phyloP scores from a whole-genome alignment of 192 early-diverging fungal genomes.

The Phycomyces nitens region DNA sequence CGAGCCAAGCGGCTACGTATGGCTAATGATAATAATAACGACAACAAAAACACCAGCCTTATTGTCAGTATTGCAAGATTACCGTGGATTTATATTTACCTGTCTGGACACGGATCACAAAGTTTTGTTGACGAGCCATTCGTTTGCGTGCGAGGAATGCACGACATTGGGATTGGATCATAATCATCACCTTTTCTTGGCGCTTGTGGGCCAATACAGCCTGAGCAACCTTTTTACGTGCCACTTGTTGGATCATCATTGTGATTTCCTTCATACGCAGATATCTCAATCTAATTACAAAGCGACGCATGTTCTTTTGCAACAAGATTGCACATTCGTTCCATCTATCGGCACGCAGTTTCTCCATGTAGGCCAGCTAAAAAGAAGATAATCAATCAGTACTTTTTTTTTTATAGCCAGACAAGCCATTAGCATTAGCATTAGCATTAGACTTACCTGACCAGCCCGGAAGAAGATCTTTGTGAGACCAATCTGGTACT shows the following conservation, averaged over 20 bases:
- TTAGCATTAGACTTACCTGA: conserved; percentile 47
- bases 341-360: conserved; percentile 80
- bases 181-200: conserved; percentile 63
- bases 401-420: too few species aligned
- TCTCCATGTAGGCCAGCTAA: conserved; percentile 78
- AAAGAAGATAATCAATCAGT: too few species aligned
- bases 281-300: conserved; percentile 62
- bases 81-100: too few species aligned
- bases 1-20: conserved; percentile 68
- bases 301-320: conserved; percentile 82
- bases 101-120: conserved; percentile 64
- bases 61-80: neutral
- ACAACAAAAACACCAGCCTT: neutral
- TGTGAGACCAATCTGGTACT: conserved; percentile 89
- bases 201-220: conserved; percentile 52
- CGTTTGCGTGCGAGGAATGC: conserved; percentile 54
- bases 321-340: conserved; percentile 79
- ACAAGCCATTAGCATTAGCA: too few species aligned
- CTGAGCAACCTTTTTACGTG: conserved; percentile 60
- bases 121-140: conserved; percentile 39
- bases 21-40: too few species aligned
- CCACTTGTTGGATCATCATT: conserved; percentile 64
- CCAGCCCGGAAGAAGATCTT: conserved; percentile 99
- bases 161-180: conserved; percentile 75
- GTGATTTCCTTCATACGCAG: conserved; percentile 51